phyloP scores from a whole-genome alignment of 75 land plant genomes.

The Pseudotsuga menziesii region DNA sequence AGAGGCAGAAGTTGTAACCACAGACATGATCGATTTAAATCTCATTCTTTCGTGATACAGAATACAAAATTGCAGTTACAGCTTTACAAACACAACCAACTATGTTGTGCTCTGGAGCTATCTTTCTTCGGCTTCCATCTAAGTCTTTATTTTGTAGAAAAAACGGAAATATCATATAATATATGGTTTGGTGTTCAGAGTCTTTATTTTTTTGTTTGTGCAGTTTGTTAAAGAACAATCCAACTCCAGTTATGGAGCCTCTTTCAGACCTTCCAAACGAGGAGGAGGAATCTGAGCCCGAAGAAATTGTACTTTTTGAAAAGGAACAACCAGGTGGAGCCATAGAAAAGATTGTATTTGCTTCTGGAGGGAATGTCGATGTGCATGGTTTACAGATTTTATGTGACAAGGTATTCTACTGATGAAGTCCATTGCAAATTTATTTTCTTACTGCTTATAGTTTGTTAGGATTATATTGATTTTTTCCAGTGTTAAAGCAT shows the following conservation, averaged over 20 bases:
- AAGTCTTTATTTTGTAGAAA: too few species aligned
- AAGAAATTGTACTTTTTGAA: conserved; percentile 74
- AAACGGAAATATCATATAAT: too few species aligned
- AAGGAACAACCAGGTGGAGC: conserved; percentile 66
- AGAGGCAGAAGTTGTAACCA: too few species aligned
- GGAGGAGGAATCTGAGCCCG: conserved; percentile 50
- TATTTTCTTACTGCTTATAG: not conserved
- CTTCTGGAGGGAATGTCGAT: conserved; percentile 80
- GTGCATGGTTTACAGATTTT: conserved; percentile 79
- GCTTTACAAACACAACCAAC: too few species aligned
- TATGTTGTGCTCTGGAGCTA: too few species aligned
- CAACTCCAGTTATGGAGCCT: conserved; percentile 60
- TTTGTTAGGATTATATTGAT: not conserved
- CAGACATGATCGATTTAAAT: too few species aligned
- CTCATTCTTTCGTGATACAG: too few species aligned
- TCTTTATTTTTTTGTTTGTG: not conserved
- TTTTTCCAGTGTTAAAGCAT: not conserved
- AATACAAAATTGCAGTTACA: too few species aligned
- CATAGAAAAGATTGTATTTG: conserved; percentile 74
- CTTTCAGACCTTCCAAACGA: conserved; percentile 36
- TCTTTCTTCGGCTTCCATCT: too few species aligned
- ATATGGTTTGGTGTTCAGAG: too few species aligned
- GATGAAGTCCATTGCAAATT: not conserved
- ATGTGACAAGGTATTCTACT: conserved; percentile 73
- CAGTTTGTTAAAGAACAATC: conserved; percentile 51